Base-by-base conservation (phyloP, 371 early-diverging fungal species). In the Rhizopus sp. region DNA sequence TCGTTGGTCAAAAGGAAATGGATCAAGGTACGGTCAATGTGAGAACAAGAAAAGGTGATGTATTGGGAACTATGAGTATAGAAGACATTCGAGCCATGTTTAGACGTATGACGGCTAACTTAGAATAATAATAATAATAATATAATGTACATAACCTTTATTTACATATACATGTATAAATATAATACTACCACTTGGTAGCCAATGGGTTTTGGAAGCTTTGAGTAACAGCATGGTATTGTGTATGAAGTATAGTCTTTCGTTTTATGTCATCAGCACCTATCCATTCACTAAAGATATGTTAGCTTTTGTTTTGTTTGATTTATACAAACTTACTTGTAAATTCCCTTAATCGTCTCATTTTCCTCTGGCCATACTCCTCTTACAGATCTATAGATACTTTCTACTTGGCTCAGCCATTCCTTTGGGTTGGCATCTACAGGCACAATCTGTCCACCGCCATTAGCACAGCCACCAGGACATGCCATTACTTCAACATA, bases 401-500 rank as follows among this genome's bases (percentile, higher is more conserved):
- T 44, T 52, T 90, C 88, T 12, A 83, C 83, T 23, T 68, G 59
- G 7, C 50, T 58, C 13, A 89, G 69, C 88, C 88, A 86, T 32
- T 82, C 85, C 49, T 83, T 87, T n/a, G 70, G 72, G 50, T 84
- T 85, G 34, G 81, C 68, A 23, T 77, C 63, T 42, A 81, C 73
- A n/a, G 70, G 61, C 0, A 66, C 51, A 29, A 91, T 59, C 64
- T 96, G 95, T 5, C 96, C 96, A 31, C 95, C 96, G 8, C 96
- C 96, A 66, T 94, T 94, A 55, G 91, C 88, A 75, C 96, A 96
- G 6, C 87, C 82, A 39, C 92, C 94, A 42, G 96, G 96, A 69
- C 96, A 96, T 7, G 96, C 96, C 95, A 94, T 94, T n/a, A 98
- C 93, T 65, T 98, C 98, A 1, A 97, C 90, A 65, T 88, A 98